Evolutionary conservation across 805 yeast genomes (phyloP).

Genomic region (Nakazawaea pomicola): DNA sequence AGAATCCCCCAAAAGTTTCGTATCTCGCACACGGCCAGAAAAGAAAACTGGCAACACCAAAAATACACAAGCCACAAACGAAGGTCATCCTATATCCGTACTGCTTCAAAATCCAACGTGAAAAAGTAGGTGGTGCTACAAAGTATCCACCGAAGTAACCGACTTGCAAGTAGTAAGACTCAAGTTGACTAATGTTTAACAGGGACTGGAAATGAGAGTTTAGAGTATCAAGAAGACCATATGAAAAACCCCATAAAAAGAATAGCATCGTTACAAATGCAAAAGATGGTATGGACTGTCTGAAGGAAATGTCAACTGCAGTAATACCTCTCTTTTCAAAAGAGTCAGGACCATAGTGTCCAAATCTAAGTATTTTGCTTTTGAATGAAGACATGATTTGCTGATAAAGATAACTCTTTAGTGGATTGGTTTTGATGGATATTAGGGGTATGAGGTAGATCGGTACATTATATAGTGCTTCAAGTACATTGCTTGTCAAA

Average conservation of each 20-base stretch:
- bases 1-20: conserved; percentile 14
- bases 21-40: conserved; percentile 15
- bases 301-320: conserved; percentile 11
- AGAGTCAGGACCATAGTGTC: conserved; percentile 14
- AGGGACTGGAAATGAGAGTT: conserved; percentile 15
- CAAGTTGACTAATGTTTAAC: conserved; percentile 11
- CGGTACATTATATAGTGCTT: no score
- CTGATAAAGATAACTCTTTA: neutral
- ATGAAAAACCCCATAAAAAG: conserved; percentile 15
- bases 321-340: conserved; percentile 14
- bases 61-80: conserved; percentile 12
- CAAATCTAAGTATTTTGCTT: conserved; percentile 10
- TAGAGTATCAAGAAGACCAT: conserved; percentile 14
- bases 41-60: conserved; percentile 13
- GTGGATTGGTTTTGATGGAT: no score
- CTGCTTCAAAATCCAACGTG: conserved; percentile 11
- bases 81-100: conserved; percentile 14
- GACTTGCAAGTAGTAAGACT: conserved; percentile 14
- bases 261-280: conserved; percentile 12
- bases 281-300: conserved; percentile 13
- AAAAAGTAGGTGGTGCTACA: conserved; percentile 12
- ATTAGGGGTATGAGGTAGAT: no score
- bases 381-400: neutral
- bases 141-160: conserved; percentile 16
- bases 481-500: neutral